These are phyloP conservation scores for Bacterosira constricta DNA, from an alignment of 108 stramenopile species.

Conservation along the genomic window DNA sequence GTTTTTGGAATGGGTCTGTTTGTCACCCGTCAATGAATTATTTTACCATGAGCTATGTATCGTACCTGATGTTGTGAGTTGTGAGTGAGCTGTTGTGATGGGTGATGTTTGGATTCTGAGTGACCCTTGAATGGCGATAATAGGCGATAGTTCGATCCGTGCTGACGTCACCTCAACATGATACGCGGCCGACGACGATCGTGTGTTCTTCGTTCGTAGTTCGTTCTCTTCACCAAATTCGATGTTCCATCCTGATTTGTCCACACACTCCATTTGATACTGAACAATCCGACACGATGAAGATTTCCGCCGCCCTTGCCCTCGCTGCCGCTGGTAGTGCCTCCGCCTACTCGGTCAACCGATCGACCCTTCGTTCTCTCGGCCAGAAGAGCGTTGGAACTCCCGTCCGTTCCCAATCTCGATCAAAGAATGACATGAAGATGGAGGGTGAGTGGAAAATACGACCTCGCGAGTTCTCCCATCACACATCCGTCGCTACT, in stretches of 20 bases:
- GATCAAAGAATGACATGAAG: conserved; percentile 59
- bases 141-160: too few relatives aligned
- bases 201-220: too few relatives aligned
- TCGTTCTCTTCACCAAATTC: too few relatives aligned
- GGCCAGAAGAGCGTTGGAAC: conserved; percentile 60
- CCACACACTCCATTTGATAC: not conserved
- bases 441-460: conserved; percentile 77
- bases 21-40: too few relatives aligned
- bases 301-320: conserved; percentile 61
- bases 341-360: conserved; percentile 68
- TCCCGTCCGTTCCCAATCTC: conserved; percentile 28
- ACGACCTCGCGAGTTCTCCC: not conserved
- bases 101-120: too few relatives aligned
- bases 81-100: too few relatives aligned
- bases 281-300: conserved; percentile 47
- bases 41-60: too few relatives aligned
- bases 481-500: not conserved
- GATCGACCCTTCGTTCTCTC: conserved; percentile 62
- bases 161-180: too few relatives aligned
- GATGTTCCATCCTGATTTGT: not conserved
- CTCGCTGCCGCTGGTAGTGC: conserved; percentile 57
- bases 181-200: too few relatives aligned
- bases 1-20: too few relatives aligned
- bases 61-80: too few relatives aligned
- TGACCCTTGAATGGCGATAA: too few relatives aligned